phyloP scores from a whole-genome alignment of 192 early-diverging fungal genomes.

The Lobosporangium transversale region DNA sequence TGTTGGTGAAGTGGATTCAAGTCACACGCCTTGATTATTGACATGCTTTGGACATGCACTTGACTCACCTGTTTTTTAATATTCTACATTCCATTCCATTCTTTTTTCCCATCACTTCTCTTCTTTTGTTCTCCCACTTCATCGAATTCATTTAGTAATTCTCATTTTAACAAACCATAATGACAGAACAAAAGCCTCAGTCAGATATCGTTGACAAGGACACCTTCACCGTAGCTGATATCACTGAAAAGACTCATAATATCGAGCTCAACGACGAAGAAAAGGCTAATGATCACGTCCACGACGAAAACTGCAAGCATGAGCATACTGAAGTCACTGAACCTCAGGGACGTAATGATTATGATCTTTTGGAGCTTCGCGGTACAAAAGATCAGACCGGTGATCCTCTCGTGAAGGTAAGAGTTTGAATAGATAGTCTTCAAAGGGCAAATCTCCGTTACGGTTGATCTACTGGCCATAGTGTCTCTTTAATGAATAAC shows the following conservation, averaged over 20 bases:
- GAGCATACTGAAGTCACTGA: slow-evolving; percentile 14
- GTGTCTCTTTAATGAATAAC: too few relatives aligned
- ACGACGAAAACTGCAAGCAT: slow-evolving; percentile 44
- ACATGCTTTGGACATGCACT: too few relatives aligned
- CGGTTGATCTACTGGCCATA: too few relatives aligned
- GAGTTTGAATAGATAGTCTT: not conserved
- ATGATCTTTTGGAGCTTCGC: slow-evolving; percentile 59
- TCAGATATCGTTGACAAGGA: slow-evolving; percentile 12
- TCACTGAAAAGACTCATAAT: slow-evolving; percentile 17
- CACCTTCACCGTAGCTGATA: slow-evolving; percentile 4
- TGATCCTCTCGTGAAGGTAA: slow-evolving; percentile 60
- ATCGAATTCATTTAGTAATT: too few relatives aligned
- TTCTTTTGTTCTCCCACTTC: slow-evolving; percentile 3
- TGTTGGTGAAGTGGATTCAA: not conserved
- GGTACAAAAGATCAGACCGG: slow-evolving; percentile 54
- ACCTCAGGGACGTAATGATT: slow-evolving; percentile 50
- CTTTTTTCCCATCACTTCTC: not conserved
- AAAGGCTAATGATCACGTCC: slow-evolving; percentile 20
- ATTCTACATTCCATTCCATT: not conserved
- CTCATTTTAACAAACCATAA: too few relatives aligned
- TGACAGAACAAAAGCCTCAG: too few relatives aligned
- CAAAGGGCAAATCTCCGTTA: too few relatives aligned
- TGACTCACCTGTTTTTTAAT: too few relatives aligned
- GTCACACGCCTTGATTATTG: not conserved
- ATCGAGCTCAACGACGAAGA: slow-evolving; percentile 26